Conservation (phyloP, 2,329 filamentous ascomycete genomes). For the Aureobasidium pullulans region DNA sequence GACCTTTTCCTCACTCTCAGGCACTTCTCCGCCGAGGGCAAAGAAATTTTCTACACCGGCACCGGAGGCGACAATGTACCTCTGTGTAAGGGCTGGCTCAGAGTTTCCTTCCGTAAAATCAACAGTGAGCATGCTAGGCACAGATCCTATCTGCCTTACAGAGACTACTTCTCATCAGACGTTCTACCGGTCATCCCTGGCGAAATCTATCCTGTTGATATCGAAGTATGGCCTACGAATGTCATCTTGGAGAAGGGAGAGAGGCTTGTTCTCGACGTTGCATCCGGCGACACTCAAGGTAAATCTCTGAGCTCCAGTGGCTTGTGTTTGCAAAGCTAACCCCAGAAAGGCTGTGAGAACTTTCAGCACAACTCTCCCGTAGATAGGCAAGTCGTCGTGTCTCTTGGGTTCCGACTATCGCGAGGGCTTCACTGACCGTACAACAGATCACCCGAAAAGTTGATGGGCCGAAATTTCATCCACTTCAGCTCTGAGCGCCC, state of each 20-base stretch:
- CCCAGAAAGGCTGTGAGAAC: no score
- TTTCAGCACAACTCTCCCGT: no score
- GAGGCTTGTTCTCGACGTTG: conserved; percentile 49
- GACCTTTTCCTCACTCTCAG: conserved; percentile 57
- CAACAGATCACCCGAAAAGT: no score
- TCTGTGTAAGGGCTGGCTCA: conserved; percentile 58
- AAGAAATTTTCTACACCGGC: conserved; percentile 58
- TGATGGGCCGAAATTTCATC: no score
- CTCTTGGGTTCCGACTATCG: no score
- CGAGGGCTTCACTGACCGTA: no score
- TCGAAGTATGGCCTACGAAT: conserved; percentile 60
- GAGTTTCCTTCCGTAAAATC: conserved; percentile 50
- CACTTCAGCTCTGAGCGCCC: no score
- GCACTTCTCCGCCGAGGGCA: conserved; percentile 47
- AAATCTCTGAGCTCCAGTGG: no score
- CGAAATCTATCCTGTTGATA: conserved; percentile 52
- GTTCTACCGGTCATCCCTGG: conserved; percentile 47
- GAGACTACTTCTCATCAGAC: conserved; percentile 52
- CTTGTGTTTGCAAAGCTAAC: no score
- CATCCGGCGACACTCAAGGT: conserved; percentile 54
- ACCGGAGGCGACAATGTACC: conserved; percentile 58
- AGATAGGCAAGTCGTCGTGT: no score
- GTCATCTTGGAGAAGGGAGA: conserved; percentile 48
- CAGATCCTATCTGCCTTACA: conserved; percentile 47
- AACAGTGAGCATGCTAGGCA: conserved; percentile 46